Evolutionary conservation across 768 basidiomycete genomes (phyloP).

Genomic region (Mycena indigotica): DNA sequence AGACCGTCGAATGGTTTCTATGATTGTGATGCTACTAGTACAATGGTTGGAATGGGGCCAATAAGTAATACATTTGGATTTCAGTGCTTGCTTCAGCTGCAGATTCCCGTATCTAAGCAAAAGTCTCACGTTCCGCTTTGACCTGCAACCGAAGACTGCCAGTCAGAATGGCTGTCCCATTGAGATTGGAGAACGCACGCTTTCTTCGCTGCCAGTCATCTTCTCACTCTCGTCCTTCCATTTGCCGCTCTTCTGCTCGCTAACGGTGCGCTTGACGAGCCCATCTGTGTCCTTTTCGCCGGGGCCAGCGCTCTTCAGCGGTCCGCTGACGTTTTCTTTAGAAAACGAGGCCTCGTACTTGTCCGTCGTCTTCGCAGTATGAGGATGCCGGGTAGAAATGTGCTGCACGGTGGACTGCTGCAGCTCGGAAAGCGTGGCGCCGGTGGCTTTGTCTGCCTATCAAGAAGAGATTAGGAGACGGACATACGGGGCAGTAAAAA

Average conservation of each 20-base stretch:
- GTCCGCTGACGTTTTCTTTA: neutral
- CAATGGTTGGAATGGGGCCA: too few relatives aligned
- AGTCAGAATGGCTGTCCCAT: neutral
- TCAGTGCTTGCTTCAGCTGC: too few relatives aligned
- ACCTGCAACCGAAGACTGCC: too few relatives aligned
- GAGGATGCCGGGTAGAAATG: neutral
- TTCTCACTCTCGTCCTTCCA: neutral
- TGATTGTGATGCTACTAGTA: too few relatives aligned
- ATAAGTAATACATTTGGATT: too few relatives aligned
- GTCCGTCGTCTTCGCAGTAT: neutral
- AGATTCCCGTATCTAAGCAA: too few relatives aligned
- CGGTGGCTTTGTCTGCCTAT: neutral
- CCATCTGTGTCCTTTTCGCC: neutral
- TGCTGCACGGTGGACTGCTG: neutral
- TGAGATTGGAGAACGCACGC: neutral
- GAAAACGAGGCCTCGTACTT: neutral
- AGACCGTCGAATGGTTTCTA: too few relatives aligned
- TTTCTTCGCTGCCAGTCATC: neutral
- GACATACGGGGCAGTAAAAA: too few relatives aligned
- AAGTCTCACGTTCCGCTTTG: neutral
- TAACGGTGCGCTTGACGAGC: neutral
- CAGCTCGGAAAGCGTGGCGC: neutral
- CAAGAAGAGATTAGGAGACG: neutral
- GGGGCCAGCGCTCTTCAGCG: neutral
- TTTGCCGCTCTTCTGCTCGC: neutral